phyloP scores from a whole-genome alignment of 2,329 filamentous ascomycete genomes.

The Trichoderma arundinaceum region DNA sequence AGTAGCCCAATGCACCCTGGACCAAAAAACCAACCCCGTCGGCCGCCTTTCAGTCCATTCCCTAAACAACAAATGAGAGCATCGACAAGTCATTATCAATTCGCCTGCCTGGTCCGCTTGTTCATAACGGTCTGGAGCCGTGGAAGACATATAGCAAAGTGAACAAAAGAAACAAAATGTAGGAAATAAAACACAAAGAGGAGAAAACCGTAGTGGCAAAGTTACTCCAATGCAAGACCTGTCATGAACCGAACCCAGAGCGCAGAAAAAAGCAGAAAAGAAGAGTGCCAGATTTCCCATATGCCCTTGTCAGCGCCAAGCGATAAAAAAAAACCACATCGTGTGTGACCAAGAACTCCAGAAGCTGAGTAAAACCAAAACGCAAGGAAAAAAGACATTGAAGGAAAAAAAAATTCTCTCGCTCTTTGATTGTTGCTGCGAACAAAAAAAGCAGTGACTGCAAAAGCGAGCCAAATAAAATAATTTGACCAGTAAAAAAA shows the following conservation, averaged over 20 bases:
- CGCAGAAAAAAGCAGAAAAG: slow-evolving; percentile 5
- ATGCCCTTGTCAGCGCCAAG: slow-evolving; percentile 30
- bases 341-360: slow-evolving; percentile 30
- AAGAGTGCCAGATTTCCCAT: slow-evolving; percentile 21
- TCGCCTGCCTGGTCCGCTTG: slow-evolving; percentile 25
- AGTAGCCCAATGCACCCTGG: slow-evolving; percentile 29
- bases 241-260: slow-evolving; percentile 29
- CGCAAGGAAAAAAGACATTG: neutral
- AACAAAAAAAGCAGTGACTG: slow-evolving; percentile 16
- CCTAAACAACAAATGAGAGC: slow-evolving; percentile 28
- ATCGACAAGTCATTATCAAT: slow-evolving; percentile 29
- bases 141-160: slow-evolving; percentile 21
- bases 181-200: slow-evolving; percentile 19
- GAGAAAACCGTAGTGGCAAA: slow-evolving; percentile 25
- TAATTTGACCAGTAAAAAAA: neutral
- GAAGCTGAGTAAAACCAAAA: slow-evolving; percentile 7
- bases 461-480: neutral
- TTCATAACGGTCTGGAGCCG: slow-evolving; percentile 31
- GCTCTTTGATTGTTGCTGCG: slow-evolving; percentile 21
- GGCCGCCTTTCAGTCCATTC: slow-evolving; percentile 29
- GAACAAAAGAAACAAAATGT: slow-evolving; percentile 3
- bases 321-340: slow-evolving; percentile 11
- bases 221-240: slow-evolving; percentile 24
- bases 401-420: slow-evolving; percentile 3
- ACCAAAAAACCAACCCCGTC: slow-evolving; percentile 23